A percentile compares a stretch with the other conserved stretches of the same genome.
Evolutionary conservation across 768 basidiomycete genomes (phyloP).

Genomic region (Boletellus emodensis): DNA sequence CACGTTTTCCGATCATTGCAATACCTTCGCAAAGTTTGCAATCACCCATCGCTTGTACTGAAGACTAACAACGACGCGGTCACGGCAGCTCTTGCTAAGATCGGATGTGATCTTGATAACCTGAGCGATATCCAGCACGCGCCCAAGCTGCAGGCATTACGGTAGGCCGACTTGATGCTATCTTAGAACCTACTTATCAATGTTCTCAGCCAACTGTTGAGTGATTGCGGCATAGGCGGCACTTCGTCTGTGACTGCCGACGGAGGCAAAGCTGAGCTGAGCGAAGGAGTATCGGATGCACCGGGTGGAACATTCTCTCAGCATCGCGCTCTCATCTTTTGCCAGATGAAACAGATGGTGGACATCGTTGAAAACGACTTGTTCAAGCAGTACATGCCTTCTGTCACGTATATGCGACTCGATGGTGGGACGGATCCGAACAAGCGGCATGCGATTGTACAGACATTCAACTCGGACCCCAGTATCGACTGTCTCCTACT

Average conservation of each 20-base stretch:
- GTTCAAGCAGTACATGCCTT: slow-evolving; percentile 89
- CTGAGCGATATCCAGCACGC: slow-evolving; percentile 85
- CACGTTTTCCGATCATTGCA: slow-evolving; percentile 98
- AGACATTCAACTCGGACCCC: slow-evolving; percentile 97
- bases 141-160: slow-evolving; percentile 87
- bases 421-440: slow-evolving; percentile 90
- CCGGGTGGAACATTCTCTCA: slow-evolving; percentile 69
- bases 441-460: slow-evolving; percentile 95
- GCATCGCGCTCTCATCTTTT: slow-evolving; percentile 98
- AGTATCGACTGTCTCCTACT: slow-evolving; percentile 94
- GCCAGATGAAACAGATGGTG: slow-evolving; percentile 99
- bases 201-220: slow-evolving; percentile 74
- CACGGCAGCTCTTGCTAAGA: slow-evolving; percentile 51
- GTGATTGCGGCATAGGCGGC: slow-evolving; percentile 90
- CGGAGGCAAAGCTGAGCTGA: slow-evolving; percentile 61
- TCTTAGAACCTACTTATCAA: slow-evolving; percentile 4
- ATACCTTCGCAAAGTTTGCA: slow-evolving; percentile 95
- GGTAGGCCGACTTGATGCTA: slow-evolving; percentile 45
- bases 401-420: slow-evolving; percentile 96
- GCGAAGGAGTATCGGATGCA: slow-evolving; percentile 50
- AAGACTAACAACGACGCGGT: slow-evolving; percentile 64
- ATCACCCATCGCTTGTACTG: slow-evolving; percentile 90
- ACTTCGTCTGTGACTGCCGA: slow-evolving; percentile 42
- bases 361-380: slow-evolving; percentile 94
- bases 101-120: slow-evolving; percentile 41